Evolutionary conservation across 2,329 filamentous ascomycete species (phyloP), one percentile per base, ranked within the genome.

Genomic region (Tolypocladium guangdongense): DNA sequence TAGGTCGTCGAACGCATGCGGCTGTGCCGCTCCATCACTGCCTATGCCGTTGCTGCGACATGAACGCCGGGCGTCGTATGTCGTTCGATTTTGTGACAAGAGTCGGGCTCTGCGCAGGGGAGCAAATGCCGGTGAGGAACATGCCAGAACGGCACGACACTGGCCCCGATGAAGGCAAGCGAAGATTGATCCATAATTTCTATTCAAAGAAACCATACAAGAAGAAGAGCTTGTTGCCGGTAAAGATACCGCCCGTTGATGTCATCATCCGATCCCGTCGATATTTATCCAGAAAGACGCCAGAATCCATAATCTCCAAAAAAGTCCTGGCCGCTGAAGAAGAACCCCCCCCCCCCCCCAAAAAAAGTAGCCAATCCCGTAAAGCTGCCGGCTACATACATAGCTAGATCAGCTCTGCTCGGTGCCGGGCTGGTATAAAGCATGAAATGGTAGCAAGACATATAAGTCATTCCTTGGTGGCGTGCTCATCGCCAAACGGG

Each of bases 401-500:
- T 35, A 24, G 16, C 46, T 32, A 27, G 20, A n/a, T 22, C 46
- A 22, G 12, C 8, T 36, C 32, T 36, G 46, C 46, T 20, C 4
- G 49, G 22, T 39, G 22, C 32, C 8, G 16, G 35, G 22, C 22
- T 38, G 35, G 24, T 39, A 39, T 50, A 32, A 38, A n/a, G 20
- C 49, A 35, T 39, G 16, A 32, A 50, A 58, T 56, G 52, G 51
- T 50, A 46, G 50, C 32, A 18, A 38, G 51, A 33, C 32, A 27
- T 51, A n/a, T n/a, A n/a, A n/a, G 58, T 66, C 62, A 74, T 58
- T 79, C 77, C 59, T 72, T 74, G 33, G 80, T 76, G 51, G 78
- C 80, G 59, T 83, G 73, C 60, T 81, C 77, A 58, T 83, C 80
- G 22, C 78, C 74, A 61, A 83, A 83, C 1, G 78, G 80, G 59